Conservation (phyloP, 768 basidiomycete genomes). For the Lentinus brumalis region DNA sequence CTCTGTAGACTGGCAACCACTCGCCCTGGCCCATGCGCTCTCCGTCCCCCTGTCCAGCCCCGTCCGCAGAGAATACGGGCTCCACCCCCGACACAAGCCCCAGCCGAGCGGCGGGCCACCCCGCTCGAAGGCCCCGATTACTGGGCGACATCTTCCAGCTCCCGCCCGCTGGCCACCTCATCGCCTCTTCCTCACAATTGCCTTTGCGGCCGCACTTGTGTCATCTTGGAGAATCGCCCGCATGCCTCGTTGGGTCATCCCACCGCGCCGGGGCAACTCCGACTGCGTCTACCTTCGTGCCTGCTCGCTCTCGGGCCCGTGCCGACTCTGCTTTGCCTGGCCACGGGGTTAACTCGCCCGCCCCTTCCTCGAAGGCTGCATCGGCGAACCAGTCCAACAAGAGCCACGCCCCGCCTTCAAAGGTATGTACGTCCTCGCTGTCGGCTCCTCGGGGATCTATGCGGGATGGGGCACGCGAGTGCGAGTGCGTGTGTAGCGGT, state of each 20-base stretch:
- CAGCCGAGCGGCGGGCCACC: slow-evolving; percentile 3
- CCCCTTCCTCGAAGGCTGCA: slow-evolving; percentile 23
- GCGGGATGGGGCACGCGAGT: too few species aligned
- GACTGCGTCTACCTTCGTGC: slow-evolving; percentile 19
- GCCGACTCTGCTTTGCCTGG: slow-evolving; percentile 28
- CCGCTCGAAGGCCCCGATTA: slow-evolving; percentile 21
- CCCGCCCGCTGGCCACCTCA: slow-evolving; percentile 4
- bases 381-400: slow-evolving; percentile 21
- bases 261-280: slow-evolving; percentile 20
- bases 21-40: neutral
- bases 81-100: neutral
- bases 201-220: neutral
- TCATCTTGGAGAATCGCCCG: slow-evolving; percentile 7
- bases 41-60: neutral
- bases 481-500: too few species aligned
- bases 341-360: slow-evolving; percentile 26
- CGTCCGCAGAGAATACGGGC: neutral
- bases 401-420: slow-evolving; percentile 33
- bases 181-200: neutral
- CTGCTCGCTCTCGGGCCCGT: slow-evolving; percentile 27
- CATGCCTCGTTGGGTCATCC: slow-evolving; percentile 6
- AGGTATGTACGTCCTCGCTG: slow-evolving; percentile 25
- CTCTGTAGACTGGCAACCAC: neutral
- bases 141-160: slow-evolving; percentile 16
- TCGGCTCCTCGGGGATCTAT: too few species aligned